These are phyloP conservation scores for Glycine latifolia DNA, from an alignment of 306 rosid species.

Conservation along the genomic window DNA sequence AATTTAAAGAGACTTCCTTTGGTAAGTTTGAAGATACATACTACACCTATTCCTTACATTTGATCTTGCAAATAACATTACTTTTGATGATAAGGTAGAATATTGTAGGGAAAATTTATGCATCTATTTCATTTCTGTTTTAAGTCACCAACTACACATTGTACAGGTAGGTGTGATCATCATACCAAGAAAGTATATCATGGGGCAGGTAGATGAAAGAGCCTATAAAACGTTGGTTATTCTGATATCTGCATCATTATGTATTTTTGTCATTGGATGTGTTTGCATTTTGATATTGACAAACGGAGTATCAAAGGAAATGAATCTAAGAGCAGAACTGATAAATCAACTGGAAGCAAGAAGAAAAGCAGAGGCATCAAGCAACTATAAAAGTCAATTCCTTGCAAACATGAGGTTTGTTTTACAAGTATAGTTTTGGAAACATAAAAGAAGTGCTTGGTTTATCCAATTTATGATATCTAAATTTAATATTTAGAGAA, in stretches of 20 bases:
- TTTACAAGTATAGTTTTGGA: conserved; percentile 25
- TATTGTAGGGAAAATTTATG: not conserved
- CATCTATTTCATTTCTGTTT: conserved; percentile 6
- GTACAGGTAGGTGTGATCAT: conserved; percentile 97
- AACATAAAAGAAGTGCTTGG: not conserved
- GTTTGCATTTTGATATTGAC: conserved; percentile 92
- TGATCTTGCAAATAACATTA: not conserved
- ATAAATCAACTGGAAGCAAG: conserved; percentile 97
- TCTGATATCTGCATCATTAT: conserved; percentile 87
- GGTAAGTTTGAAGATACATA: conserved; percentile 58
- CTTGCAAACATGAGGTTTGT: conserved; percentile 97
- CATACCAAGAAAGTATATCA: conserved; percentile 90
- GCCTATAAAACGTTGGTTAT: conserved; percentile 93
- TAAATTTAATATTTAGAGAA: conserved; percentile 5
- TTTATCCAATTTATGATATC: not conserved
- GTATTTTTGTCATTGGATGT: conserved; percentile 92
- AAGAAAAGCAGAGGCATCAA: conserved; percentile 98
- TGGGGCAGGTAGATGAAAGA: conserved; percentile 98
- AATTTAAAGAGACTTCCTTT: conserved; percentile 93
- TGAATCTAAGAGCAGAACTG: conserved; percentile 95
- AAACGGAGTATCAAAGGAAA: conserved; percentile 98
- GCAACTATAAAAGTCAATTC: conserved; percentile 96
- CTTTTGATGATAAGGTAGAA: conserved; percentile 34
- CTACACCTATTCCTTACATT: not conserved
- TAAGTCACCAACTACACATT: conserved; percentile 31